phyloP scores from a whole-genome alignment of 345 rosid genomes.

The Syzygium aqueum region DNA sequence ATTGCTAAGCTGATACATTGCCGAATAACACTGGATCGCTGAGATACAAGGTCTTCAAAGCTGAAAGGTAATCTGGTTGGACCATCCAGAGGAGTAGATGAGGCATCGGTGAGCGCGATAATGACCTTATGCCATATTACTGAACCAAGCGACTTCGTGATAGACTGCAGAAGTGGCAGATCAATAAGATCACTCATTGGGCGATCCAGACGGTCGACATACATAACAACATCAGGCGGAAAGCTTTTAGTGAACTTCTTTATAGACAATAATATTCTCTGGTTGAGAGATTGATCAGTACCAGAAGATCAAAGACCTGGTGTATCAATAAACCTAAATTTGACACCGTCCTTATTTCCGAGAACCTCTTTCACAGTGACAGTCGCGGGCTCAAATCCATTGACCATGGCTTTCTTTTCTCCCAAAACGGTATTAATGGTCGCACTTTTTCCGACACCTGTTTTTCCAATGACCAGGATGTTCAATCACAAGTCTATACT shows the following conservation, averaged over 20 bases:
- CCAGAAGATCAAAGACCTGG: conserved; percentile 56
- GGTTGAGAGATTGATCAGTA: conserved; percentile 40
- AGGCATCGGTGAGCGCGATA: conserved; percentile 56
- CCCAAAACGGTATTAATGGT: conserved; percentile 63
- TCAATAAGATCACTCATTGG: conserved; percentile 25
- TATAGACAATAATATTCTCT: conserved; percentile 42
- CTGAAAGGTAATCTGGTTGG: conserved; percentile 30
- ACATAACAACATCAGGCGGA: conserved; percentile 64
- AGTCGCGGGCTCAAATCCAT: conserved; percentile 53
- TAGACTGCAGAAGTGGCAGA: conserved; percentile 27
- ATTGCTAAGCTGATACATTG: conserved; percentile 36
- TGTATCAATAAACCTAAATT: conserved; percentile 50
- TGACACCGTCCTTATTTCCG: conserved; percentile 42
- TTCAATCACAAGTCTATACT: conserved; percentile 43
- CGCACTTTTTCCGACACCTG: conserved; percentile 87
- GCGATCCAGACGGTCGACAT: conserved; percentile 60
- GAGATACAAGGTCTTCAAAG: conserved; percentile 38
- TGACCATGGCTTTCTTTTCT: conserved; percentile 29
- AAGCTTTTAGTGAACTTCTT: conserved; percentile 40
- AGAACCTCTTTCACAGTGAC: conserved; percentile 28
- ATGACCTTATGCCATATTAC: conserved; percentile 62
- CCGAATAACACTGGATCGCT: conserved; percentile 32
- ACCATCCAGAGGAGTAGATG: conserved; percentile 45
- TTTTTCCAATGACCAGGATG: conserved; percentile 67
- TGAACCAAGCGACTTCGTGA: conserved; percentile 39